A percentile compares a stretch with the other conserved stretches of the same genome.
Evolutionary conservation across 345 rosid species (phyloP).

Genomic region (Sisymbrium irio): DNA sequence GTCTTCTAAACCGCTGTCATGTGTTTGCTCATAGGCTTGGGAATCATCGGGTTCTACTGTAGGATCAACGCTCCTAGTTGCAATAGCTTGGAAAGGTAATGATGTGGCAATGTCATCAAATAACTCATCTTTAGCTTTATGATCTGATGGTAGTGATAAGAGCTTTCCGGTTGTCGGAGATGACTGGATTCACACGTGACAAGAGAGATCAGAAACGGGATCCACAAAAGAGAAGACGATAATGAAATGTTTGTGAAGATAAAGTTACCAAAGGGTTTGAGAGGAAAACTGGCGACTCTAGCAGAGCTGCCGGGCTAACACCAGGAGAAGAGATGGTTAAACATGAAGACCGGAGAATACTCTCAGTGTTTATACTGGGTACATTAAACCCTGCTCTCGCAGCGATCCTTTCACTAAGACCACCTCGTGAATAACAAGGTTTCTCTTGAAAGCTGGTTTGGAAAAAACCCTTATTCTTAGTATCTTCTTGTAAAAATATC

Average conservation of each 20-base stretch:
- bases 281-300: conserved; percentile 79
- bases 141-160: conserved; percentile 47
- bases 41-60: conserved; percentile 51
- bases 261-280: conserved; percentile 61
- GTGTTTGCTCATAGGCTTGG: conserved; percentile 66
- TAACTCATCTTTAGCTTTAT: conserved; percentile 45
- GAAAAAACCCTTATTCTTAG: neutral
- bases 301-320: conserved; percentile 67
- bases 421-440: conserved; percentile 44
- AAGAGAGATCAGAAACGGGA: neutral
- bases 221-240: neutral
- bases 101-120: conserved; percentile 50
- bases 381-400: conserved; percentile 79
- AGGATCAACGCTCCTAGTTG: conserved; percentile 39
- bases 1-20: conserved; percentile 39
- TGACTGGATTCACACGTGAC: conserved; percentile 52
- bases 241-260: neutral
- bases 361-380: conserved; percentile 58
- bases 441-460: conserved; percentile 33
- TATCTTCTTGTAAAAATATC: conserved; percentile 11
- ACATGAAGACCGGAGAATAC: conserved; percentile 49
- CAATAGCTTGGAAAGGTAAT: conserved; percentile 63
- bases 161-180: conserved; percentile 85
- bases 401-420: conserved; percentile 71
- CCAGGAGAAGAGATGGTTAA: conserved; percentile 66